Evolutionary conservation across 371 early-diverging fungal genomes (phyloP), one percentile per base, ranked within the genome.

Genomic region (Apophysomyces trapeziformis): DNA sequence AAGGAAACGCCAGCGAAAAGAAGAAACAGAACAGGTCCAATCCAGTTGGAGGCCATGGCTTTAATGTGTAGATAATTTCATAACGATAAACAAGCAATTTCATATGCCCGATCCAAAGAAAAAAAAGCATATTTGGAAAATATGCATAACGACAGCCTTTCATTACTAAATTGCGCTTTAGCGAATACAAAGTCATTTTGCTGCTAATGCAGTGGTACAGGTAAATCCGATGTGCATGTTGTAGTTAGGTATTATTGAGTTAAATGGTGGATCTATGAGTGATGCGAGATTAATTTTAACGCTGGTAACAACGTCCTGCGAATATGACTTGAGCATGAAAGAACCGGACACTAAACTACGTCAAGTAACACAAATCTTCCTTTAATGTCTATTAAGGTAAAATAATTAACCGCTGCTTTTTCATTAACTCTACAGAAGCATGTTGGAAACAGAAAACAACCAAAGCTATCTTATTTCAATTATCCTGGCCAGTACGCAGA

Each of bases 211-310:
- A 58, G 32, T 65, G 18, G 61, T 56, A 61, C 50, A 67, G 65
- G 73, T 64, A 65, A 69, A 66, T 69, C 66, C 69, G 67, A 73
- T 69, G 50, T 64, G 56, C 69, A 37, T 46, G 1, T 21, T 50
- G 21, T 16, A 38, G 38, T 45, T 64, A 45, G 46, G 8, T 64
- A 26, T 26, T 26, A 26, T 26, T 26, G 32, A 26, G 32, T 2
- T 26, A 26, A 26, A 26, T 26, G 32, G 2, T 1, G 3, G 32
- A 26, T 26, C 32, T 26, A 26, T 26, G 32, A 26, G 32, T 26
- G 32, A 26, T 26, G 32, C 32, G 3, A 3, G 32, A 26, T 26
- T 26, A 26, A 2, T 26, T 26, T 26, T 26, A 1, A 26, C 32
- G 32, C 32, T 26, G 32, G 32, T 26, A 26, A 26, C 32, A 26